Conservation (phyloP, 108 stramenopile genomes). For the Nitzschia palea region DNA sequence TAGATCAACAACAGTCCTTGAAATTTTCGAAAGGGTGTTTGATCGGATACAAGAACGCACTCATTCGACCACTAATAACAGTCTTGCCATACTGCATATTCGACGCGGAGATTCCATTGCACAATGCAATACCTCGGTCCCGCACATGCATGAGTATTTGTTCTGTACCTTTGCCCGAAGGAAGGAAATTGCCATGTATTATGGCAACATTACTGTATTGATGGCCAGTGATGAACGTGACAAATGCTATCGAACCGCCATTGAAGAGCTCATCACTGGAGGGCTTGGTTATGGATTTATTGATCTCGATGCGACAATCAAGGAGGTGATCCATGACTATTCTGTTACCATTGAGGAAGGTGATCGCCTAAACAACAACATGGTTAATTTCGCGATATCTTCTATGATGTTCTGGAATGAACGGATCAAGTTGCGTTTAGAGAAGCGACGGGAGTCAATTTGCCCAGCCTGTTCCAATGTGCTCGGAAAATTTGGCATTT, state of each 20-base stretch:
- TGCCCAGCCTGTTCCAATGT: constrained; percentile 10
- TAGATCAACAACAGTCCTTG: not conserved
- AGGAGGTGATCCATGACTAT: not conserved
- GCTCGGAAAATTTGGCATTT: too few species aligned
- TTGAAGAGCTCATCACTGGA: not conserved
- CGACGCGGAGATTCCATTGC: constrained; percentile 3
- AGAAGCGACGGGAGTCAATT: not conserved
- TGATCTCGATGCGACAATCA: not conserved
- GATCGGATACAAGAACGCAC: not conserved
- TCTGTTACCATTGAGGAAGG: not conserved
- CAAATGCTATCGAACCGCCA: constrained; percentile 1
- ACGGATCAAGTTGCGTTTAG: not conserved
- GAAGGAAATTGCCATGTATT: not conserved
- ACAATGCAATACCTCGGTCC: constrained; percentile 5
- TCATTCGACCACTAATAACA: not conserved
- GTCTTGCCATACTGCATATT: constrained; percentile 10
- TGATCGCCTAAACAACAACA: not conserved
- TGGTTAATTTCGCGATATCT: not conserved
- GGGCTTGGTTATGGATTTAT: constrained; percentile 4
- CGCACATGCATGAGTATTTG: not conserved
- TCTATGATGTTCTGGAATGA: not conserved
- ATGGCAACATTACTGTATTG: not conserved
- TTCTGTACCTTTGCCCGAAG: not conserved
- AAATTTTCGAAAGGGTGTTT: constrained; percentile 3
- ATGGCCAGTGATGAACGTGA: constrained; percentile 10